A percentile compares a stretch with the other conserved stretches of the same genome.
Evolutionary conservation across 2,329 filamentous ascomycete genomes (phyloP).

Genomic region (Cladobotryum mycophilum): DNA sequence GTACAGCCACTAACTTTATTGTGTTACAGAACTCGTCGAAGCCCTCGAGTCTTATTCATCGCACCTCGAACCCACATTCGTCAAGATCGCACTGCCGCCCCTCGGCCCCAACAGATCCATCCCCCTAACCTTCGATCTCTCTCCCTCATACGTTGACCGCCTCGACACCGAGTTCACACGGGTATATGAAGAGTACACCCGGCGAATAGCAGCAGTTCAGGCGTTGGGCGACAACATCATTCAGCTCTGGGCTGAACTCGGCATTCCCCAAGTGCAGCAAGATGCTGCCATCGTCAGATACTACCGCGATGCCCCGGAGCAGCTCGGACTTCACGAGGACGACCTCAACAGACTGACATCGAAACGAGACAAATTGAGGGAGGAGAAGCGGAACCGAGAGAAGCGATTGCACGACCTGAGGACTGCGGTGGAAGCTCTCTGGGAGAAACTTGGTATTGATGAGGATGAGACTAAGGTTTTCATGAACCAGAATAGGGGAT

Average conservation of each 20-base stretch:
- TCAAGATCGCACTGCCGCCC: conserved; percentile 79
- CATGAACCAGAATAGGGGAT: conserved; percentile 80
- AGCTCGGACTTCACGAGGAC: conserved; percentile 84
- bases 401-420: conserved; percentile 69
- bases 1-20: conserved; percentile 10
- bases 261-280: conserved; percentile 87
- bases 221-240: conserved; percentile 77
- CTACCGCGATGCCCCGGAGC: conserved; percentile 85
- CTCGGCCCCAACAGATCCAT: conserved; percentile 69
- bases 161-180: conserved; percentile 88
- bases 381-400: conserved; percentile 85
- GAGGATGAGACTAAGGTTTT: conserved; percentile 79
- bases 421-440: conserved; percentile 73
- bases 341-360: conserved; percentile 67
- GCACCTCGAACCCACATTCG: conserved; percentile 84
- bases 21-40: conserved; percentile 69
- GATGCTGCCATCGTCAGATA: conserved; percentile 81
- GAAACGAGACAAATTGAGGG: conserved; percentile 74
- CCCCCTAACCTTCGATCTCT: conserved; percentile 85
- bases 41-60: conserved; percentile 94
- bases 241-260: conserved; percentile 90
- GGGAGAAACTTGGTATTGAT: conserved; percentile 81
- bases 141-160: conserved; percentile 75
- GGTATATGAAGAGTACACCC: conserved; percentile 94
- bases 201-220: conserved; percentile 70